Evolutionary conservation across 139 green algal genomes (phyloP).

Genomic region (Eudorina sp.): DNA sequence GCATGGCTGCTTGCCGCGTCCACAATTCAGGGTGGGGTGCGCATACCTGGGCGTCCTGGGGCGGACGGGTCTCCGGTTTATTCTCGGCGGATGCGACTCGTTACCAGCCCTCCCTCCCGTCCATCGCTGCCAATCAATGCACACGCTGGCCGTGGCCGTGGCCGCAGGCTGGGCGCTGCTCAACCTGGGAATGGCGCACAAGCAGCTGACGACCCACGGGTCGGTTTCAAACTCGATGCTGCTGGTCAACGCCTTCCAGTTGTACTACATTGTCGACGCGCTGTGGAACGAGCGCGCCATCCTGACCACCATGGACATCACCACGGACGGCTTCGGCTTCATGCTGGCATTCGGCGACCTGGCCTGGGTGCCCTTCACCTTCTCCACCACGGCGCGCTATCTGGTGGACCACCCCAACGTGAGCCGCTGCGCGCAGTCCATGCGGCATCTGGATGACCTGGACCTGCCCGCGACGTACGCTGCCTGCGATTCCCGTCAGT

Average conservation of each 20-base stretch:
- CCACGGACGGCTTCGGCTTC: slow-evolving; percentile 97
- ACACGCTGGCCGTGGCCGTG: no score
- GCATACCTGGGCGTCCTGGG: no score
- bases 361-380: slow-evolving; percentile 98
- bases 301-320: slow-evolving; percentile 99
- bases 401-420: slow-evolving; percentile 78
- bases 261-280: slow-evolving; percentile 69
- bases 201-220: slow-evolving; percentile 66
- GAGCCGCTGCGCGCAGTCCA: no score
- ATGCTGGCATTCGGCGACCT: slow-evolving; percentile 99
- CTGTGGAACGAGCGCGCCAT: slow-evolving; percentile 87
- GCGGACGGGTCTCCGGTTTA: no score
- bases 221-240: slow-evolving; percentile 75
- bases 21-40: no score
- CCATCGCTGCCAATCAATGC: no score
- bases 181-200: slow-evolving; percentile 80
- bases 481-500: no score
- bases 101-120: no score
- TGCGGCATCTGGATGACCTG: no score
- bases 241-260: slow-evolving; percentile 88
- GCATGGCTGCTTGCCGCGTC: no score
- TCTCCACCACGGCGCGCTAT: slow-evolving; percentile 88
- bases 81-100: no score
- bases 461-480: no score
- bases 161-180: slow-evolving; percentile 58